Conservation (phyloP, 352 stramenopile genomes). For the Phytophthora litchii region DNA sequence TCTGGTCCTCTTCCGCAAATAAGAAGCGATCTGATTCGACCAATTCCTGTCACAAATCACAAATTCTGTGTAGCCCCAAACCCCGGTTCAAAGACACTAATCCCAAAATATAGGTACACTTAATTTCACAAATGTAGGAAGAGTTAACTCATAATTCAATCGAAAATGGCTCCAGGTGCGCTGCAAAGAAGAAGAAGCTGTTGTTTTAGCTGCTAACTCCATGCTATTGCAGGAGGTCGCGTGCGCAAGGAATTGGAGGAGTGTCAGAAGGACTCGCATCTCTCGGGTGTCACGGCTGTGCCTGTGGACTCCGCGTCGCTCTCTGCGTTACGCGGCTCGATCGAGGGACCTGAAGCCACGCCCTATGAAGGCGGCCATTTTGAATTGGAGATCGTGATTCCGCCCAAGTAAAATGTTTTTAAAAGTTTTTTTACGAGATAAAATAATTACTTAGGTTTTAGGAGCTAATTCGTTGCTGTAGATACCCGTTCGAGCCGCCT, state of each 20-base stretch:
- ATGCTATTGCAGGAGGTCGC: slow-evolving; percentile 47
- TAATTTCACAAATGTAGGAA: no score
- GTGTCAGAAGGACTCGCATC: slow-evolving; percentile 81
- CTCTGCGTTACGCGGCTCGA: slow-evolving; percentile 53
- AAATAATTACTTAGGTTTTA: slow-evolving; percentile 4
- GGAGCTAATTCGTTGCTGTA: slow-evolving; percentile 22
- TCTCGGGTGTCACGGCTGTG: slow-evolving; percentile 80
- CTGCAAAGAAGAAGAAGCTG: neutral
- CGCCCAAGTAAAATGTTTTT: slow-evolving; percentile 69
- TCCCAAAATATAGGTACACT: no score
- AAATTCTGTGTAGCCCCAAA: no score
- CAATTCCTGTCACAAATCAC: no score
- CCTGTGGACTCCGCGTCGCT: slow-evolving; percentile 39
- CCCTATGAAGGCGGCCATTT: slow-evolving; percentile 91
- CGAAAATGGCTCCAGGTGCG: slow-evolving; percentile 21
- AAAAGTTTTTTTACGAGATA: neutral
- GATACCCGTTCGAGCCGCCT: slow-evolving; percentile 95
- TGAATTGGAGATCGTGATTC: slow-evolving; percentile 95
- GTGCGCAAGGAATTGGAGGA: slow-evolving; percentile 90
- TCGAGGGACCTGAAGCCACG: slow-evolving; percentile 77
- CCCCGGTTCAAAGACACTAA: no score
- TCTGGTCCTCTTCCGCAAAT: slow-evolving; percentile 10
- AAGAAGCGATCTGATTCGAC: slow-evolving; percentile 12
- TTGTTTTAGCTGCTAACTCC: neutral
- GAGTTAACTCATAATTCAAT: slow-evolving; percentile 8